These are phyloP conservation scores for Pterocarpus macrocarpus DNA, from an alignment of 306 rosid species.

Conservation along the genomic window DNA sequence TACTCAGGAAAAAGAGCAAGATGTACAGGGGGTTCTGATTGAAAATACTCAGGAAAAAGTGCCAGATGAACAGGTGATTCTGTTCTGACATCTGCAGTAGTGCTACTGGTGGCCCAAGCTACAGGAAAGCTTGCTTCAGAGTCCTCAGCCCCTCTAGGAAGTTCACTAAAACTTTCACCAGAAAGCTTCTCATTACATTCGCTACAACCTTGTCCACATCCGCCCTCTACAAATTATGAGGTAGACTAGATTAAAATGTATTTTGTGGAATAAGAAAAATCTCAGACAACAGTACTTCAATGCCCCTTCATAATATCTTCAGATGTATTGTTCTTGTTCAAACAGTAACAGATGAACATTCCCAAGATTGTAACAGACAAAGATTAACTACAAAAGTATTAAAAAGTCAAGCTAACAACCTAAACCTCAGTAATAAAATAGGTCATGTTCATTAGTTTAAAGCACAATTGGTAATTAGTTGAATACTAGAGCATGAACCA, in stretches of 20 bases:
- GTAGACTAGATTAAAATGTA: conserved; percentile 47
- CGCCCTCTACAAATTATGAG: conserved; percentile 70
- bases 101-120: conserved; percentile 60
- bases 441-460: background rate
- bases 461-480: background rate
- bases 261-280: background rate
- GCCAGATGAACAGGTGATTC: conserved; percentile 58
- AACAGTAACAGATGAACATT: conserved; percentile 6
- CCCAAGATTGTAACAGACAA: background rate
- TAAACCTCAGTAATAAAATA: background rate
- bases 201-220: conserved; percentile 50
- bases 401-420: background rate
- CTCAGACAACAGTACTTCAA: background rate
- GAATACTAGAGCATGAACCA: conserved; percentile 8
- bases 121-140: conserved; percentile 58
- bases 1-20: conserved; percentile 60
- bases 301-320: background rate
- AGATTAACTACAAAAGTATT: background rate
- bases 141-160: conserved; percentile 53
- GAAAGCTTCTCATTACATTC: conserved; percentile 54
- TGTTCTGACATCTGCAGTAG: conserved; percentile 53
- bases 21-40: conserved; percentile 54
- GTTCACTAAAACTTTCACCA: conserved; percentile 57
- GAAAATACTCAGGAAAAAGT: conserved; percentile 60
- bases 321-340: conserved; percentile 2